Base-by-base conservation (phyloP, 2,329 filamentous ascomycete species). In the Venturia nashicola region DNA sequence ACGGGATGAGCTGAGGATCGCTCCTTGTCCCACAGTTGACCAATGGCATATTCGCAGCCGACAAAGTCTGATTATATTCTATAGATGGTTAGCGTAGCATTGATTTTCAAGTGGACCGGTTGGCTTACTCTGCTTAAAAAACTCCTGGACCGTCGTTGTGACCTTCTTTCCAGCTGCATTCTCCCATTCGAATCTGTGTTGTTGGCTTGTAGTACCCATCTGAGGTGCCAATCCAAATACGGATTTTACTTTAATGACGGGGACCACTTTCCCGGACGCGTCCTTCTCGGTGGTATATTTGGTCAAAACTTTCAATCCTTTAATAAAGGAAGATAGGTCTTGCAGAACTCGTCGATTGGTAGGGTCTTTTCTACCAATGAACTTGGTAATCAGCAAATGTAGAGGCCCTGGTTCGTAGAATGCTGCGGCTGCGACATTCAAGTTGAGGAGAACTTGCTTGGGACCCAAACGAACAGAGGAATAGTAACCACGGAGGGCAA, bases 1-100 rank as follows among this genome's bases (percentile, higher is more conserved):
- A 82, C 0, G 89, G 88, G 44, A 89, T 74, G 68, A 88, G 90
- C 0, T 78, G 78, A 0, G 88, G 86, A 12, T 80, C 82, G 0
- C 77, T 73, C 0, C 70, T 69, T 12, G 74, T 83, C 2, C 88
- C 88, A 12, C 87, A 78, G 69, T 92, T 91, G 67, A 92, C 72
- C 39, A 65, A 48, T 18, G 61, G 64, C 18, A 43, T 39, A 2
- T 34, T 18, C n/a, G 62, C 9, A 14, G 46, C 39, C 16, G 16
- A 27, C 27, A 64, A 23, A 12, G 5, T n/a, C 18, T 44, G 61
- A 42, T 51, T 51, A 39, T 64, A 54, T 57, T 64, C 61, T 62
- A 11, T 43, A 1, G 5, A 39, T 11, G 2, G 27, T 61, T 9
- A 62, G 61, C 27, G 27, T 39, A 3, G 6, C 61, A 48, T 34